A percentile compares a stretch with the other conserved stretches of the same genome.
Conservation (phyloP, 176 grass and related monocot genomes). For the Musa schizocarpa region DNA sequence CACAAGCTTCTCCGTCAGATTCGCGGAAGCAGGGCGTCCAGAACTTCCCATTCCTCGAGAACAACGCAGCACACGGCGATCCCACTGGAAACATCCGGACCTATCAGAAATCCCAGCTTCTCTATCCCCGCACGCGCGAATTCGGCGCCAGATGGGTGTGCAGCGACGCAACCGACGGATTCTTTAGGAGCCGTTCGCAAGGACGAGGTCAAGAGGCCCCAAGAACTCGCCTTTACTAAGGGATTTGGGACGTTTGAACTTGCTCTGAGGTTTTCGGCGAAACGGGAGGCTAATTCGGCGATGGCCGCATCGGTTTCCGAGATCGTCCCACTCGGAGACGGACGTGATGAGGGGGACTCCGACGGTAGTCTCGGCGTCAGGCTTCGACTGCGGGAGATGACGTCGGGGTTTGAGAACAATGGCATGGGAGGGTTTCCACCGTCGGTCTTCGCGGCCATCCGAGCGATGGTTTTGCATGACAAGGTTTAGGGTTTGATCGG, state of each 20-base stretch:
- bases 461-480: too few relatives aligned
- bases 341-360: too few relatives aligned
- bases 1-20: slow-evolving; percentile 36
- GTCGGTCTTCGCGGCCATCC: too few relatives aligned
- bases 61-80: not conserved
- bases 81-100: not conserved
- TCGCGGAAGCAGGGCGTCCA: slow-evolving; percentile 1
- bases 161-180: not conserved
- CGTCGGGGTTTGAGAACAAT: too few relatives aligned
- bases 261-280: not conserved
- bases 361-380: too few relatives aligned
- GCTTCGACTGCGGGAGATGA: too few relatives aligned
- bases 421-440: too few relatives aligned
- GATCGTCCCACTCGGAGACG: too few relatives aligned
- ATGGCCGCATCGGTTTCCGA: too few relatives aligned
- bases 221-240: not conserved
- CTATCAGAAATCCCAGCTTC: slow-evolving; percentile 2
- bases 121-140: not conserved
- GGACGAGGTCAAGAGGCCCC: not conserved
- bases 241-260: not conserved
- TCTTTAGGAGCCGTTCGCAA: not conserved
- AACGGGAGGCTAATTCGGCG: not conserved
- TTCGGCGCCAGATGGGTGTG: not conserved
- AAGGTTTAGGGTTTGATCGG: too few relatives aligned
- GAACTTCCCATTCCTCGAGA: not conserved